Evolutionary conservation across 169 alveolate genomes (phyloP), one percentile per base, ranked within the genome.

Genomic region (Plasmodium knowlesi): DNA sequence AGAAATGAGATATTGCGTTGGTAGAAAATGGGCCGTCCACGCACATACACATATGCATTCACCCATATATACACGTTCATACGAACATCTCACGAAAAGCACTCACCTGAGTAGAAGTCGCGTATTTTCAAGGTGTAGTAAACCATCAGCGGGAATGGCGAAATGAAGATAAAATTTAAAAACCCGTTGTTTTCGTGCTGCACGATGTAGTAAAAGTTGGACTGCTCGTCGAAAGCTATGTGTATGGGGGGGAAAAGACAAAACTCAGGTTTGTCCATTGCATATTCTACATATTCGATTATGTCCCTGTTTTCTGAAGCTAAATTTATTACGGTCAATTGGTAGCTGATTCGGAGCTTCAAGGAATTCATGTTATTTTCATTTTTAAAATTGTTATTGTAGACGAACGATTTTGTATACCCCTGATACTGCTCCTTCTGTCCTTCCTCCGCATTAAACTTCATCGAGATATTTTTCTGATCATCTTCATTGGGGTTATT

Each of bases 191-290:
- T 91, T 82, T 82, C 95, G 43, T 91, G 82, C 74, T 91, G 91
- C 9, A 91, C 92, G 19, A 91, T 82, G 57, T 82, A 91, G 84
- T 91, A 91, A 70, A 91, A 70, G 79, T 91, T 91, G 32, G 92
- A 43, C 12, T 70, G 50, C 41, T 91, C 95, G 61, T 91, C 85
- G 74, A 41, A 91, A 28, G 83, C 84, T 82, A 91, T 28, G 76
- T 91, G 54, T 53, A 91, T 82, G 57, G 95, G 95, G 16, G 91
- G 95, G 41, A 81, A 91, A 25, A 91, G 10, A 72, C 14, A 43
- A 50, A 82, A 82, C 30, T 70, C 81, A 71, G 53, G 84, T 91
- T 91, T 91, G 72, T 72, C 32, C 41, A 34, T 81, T 57, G 73
- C 74, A 82, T 91, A 91, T 19, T 81, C 85, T 14, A 91, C 85